Base-by-base conservation (phyloP, 495 filamentous ascomycete species). In the Mytilinidion resinicola region DNA sequence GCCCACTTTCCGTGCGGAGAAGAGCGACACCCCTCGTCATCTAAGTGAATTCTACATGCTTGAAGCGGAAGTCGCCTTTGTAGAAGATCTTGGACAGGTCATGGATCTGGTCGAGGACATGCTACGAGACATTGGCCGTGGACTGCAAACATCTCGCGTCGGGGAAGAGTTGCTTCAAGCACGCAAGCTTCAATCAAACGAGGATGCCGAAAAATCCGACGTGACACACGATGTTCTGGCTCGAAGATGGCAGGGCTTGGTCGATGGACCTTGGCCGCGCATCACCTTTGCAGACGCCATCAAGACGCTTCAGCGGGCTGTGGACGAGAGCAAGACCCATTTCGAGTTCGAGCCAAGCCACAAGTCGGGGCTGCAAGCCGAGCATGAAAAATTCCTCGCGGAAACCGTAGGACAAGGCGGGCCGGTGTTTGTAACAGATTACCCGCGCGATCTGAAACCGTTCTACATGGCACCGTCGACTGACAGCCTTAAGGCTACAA, bases 41-140 rank as follows among this genome's bases (percentile, higher is more conserved):
- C 76, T 97, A 47, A 95, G 89, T 75, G 93, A 98, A 66, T 98
- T 98, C 70, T 97, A 96, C 73, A 98, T 98, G 93, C 81, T 98
- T 1, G 93, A 98, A 73, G 91, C 84, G 8, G 93, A 98, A 72
- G 73, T 88, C 52, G 84, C 80, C 69, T 96, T 95, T 69, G 83
- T 85, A 51, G 76, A 88, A 33, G 77, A 83, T 48, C 71, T 96
- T 19, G 73, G 77, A 42, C 74, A 77, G 9, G 77, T 98, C 56
- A 91, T 96, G 77, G 76, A 84, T 57, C 67, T 93, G 9, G 80
- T 88, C n/a, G 89, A 97, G 71, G 72, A 84, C 57, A 82, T 93
- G 77, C 77, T 95, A 25, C 80, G 82, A 17, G 73, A 80, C 56
- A 66, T 95, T 36, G 82, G 78, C 0, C 71, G 69, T 49, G 74